Evolutionary conservation across 2,329 filamentous ascomycete genomes (phyloP).

Genomic region (Fusarium tupiense): DNA sequence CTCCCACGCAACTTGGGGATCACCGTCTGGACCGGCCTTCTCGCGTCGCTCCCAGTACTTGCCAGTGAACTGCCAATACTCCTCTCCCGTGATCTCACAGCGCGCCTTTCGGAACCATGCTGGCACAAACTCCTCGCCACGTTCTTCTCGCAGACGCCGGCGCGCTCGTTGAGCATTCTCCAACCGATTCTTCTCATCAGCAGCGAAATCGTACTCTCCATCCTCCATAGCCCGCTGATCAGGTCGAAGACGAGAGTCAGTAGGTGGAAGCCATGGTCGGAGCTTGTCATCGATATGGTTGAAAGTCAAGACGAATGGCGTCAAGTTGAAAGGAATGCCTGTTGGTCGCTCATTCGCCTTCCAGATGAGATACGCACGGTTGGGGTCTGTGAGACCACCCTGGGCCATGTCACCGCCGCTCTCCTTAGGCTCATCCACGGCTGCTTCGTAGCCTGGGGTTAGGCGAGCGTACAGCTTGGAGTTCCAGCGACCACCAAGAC

Average conservation of each 20-base stretch:
- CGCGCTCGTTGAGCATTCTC: constrained; percentile 90
- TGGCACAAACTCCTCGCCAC: constrained; percentile 83
- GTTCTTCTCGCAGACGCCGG: constrained; percentile 76
- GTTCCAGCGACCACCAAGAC: constrained; percentile 95
- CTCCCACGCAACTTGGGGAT: constrained; percentile 67
- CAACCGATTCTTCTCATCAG: constrained; percentile 91
- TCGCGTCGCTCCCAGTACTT: constrained; percentile 86
- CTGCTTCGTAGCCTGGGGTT: constrained; percentile 88
- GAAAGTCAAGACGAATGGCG: constrained; percentile 92
- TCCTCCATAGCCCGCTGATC: constrained; percentile 99
- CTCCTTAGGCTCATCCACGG: constrained; percentile 67
- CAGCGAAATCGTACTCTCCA: constrained; percentile 94
- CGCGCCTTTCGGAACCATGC: constrained; percentile 83
- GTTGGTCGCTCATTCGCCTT: constrained; percentile 82
- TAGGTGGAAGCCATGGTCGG: constrained; percentile 81
- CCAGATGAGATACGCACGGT: constrained; percentile 90
- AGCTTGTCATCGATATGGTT: constrained; percentile 93
- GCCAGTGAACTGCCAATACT: constrained; percentile 89
- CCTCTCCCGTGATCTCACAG: constrained; percentile 84
- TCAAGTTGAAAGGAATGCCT: constrained; percentile 95
- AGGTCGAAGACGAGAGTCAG: constrained; percentile 90
- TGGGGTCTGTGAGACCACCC: constrained; percentile 70
- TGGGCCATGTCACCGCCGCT: constrained; percentile 50
- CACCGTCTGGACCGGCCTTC: constrained; percentile 68
- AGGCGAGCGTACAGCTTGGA: constrained; percentile 94